A percentile compares a stretch with the other conserved stretches of the same genome.
phyloP scores from a whole-genome alignment of 495 filamentous ascomycete genomes.

The Podospora pseudocomata region DNA sequence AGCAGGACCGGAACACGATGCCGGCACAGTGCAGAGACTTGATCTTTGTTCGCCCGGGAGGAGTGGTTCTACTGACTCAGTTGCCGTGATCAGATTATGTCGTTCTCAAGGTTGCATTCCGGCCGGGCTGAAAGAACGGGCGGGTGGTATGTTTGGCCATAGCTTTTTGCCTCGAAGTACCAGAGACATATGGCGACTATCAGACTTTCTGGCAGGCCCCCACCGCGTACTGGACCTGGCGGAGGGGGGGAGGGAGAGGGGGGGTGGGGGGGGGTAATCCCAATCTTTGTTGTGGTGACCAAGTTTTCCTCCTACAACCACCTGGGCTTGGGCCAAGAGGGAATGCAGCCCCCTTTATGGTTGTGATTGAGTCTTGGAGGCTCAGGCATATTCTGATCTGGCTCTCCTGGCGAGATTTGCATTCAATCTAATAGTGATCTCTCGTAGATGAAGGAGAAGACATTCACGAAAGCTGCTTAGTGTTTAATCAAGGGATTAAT shows the following conservation, averaged over 20 bases:
- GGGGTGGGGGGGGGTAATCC: slow-evolving; percentile 6
- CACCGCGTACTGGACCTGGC: not conserved
- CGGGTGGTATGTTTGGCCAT: not conserved
- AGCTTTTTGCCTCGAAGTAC: slow-evolving; percentile 11
- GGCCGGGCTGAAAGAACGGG: slow-evolving; percentile 9
- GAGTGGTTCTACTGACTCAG: not conserved
- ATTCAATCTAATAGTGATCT: slow-evolving; percentile 20
- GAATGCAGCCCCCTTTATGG: slow-evolving; percentile 19
- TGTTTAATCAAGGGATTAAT: slow-evolving; percentile 20
- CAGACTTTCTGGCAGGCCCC: not conserved
- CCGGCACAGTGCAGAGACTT: slow-evolving; percentile 8
- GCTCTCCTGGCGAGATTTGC: slow-evolving; percentile 5
- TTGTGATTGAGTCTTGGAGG: not conserved
- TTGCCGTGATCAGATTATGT: slow-evolving; percentile 4
- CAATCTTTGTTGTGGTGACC: slow-evolving; percentile 7
- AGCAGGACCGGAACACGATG: slow-evolving; percentile 16
- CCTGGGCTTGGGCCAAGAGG: slow-evolving; percentile 5
- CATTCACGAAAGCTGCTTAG: slow-evolving; percentile 8
- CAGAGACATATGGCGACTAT: slow-evolving; percentile 7
- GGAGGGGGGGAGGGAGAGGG: no score
- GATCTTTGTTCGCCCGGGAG: not conserved
- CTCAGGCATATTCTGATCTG: not conserved
- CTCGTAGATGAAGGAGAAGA: slow-evolving; percentile 24
- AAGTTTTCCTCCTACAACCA: slow-evolving; percentile 27
- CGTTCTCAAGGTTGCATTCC: slow-evolving; percentile 19